Evolutionary conservation across 78 protist species (phyloP).

Genomic region (Dictyostelium intermedium): DNA sequence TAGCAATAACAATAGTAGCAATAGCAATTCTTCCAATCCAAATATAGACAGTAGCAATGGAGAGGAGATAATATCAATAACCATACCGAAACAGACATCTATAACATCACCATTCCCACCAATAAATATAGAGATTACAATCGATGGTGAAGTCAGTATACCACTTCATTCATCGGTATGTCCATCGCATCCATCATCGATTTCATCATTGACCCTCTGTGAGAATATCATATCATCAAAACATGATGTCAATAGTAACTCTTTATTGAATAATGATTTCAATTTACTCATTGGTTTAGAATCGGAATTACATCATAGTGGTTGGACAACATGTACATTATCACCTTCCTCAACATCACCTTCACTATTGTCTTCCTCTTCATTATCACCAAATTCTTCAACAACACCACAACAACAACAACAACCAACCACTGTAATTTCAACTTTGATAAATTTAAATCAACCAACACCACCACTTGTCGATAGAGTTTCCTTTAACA

Average conservation of each 20-base stretch:
- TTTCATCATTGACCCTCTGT: background rate
- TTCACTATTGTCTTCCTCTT: background rate
- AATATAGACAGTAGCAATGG: background rate
- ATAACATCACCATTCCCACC: background rate
- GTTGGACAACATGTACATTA: background rate
- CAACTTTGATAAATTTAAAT: background rate
- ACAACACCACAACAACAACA: no score
- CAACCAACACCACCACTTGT: background rate
- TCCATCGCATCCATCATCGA: conserved; percentile 52
- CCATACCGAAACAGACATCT: conserved; percentile 13
- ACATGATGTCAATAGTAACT: background rate
- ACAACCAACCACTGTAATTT: background rate
- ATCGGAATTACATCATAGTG: background rate
- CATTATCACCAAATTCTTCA: background rate
- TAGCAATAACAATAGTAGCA: background rate
- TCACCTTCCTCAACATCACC: background rate
- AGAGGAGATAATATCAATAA: background rate
- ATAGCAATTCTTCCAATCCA: background rate
- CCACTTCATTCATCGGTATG: background rate
- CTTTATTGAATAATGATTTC: background rate
- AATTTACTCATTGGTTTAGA: background rate
- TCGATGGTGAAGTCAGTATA: conserved; percentile 26
- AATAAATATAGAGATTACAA: background rate
- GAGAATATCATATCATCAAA: conserved; percentile 6
- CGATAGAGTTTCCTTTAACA: background rate